Evolutionary conservation across 129 eudicot genomes (phyloP).

Genomic region (Escallonia herrerae): DNA sequence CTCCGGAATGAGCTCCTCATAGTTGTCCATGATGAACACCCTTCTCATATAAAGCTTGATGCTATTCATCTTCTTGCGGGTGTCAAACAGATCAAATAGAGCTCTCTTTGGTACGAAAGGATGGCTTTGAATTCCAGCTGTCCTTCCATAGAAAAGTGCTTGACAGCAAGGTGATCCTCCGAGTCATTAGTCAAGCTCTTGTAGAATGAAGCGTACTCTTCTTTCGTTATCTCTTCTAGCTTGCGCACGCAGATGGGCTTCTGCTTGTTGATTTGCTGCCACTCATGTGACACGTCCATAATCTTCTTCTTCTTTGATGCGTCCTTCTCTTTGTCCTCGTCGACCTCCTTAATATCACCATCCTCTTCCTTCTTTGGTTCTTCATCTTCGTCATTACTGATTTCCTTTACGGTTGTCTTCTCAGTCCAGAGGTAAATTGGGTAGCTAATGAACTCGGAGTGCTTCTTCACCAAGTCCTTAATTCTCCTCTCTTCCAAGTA

Average conservation of each 20-base stretch:
- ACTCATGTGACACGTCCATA: conserved; percentile 77
- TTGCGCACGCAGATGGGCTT: conserved; percentile 93
- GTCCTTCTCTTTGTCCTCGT: conserved; percentile 69
- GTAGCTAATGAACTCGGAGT: conserved; percentile 84
- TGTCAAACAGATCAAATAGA: conserved; percentile 73
- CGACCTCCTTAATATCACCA: conserved; percentile 70
- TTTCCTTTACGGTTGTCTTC: conserved; percentile 80
- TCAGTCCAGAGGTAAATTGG: conserved; percentile 86
- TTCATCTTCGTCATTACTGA: conserved; percentile 87
- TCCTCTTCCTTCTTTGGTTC: conserved; percentile 77
- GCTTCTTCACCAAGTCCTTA: conserved; percentile 88
- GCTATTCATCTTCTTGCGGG: conserved; percentile 79
- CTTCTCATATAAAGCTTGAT: conserved; percentile 82
- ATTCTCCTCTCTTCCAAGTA: conserved; percentile 84
- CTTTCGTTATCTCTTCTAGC: conserved; percentile 81
- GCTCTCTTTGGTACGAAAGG: conserved; percentile 80
- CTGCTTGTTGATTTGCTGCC: conserved; percentile 82
- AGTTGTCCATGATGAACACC: conserved; percentile 87
- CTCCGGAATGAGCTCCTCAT: conserved; percentile 82
- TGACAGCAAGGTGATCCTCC: conserved; percentile 89
- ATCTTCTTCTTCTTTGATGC: conserved; percentile 73
- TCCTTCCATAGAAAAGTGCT: conserved; percentile 88
- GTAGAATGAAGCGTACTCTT: conserved; percentile 84
- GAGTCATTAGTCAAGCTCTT: conserved; percentile 85
- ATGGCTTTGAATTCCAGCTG: conserved; percentile 84